Evolutionary conservation across 1,284 basidiomycete genomes (phyloP).

Genomic region (Sanghuangporus sanghuang): DNA sequence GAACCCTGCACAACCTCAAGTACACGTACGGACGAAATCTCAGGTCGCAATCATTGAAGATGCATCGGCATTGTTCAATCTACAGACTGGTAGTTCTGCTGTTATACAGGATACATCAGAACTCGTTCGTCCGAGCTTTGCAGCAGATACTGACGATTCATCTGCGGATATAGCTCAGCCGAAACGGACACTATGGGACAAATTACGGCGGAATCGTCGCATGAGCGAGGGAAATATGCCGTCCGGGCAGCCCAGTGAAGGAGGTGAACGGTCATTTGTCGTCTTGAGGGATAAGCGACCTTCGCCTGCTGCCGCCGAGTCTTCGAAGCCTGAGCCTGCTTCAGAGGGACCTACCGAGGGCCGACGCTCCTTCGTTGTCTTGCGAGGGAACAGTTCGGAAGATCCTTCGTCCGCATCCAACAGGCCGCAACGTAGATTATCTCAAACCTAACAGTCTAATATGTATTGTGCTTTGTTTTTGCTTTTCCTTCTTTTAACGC

Average conservation of each 20-base stretch:
- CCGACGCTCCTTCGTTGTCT: constrained; percentile 31
- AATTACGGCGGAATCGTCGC: constrained; percentile 51
- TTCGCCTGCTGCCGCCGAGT: neutral
- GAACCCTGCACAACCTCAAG: constrained; percentile 37
- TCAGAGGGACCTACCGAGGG: constrained; percentile 19
- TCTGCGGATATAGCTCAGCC: constrained; percentile 24
- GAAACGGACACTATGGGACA: constrained; percentile 64
- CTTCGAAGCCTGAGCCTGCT: neutral
- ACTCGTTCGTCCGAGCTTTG: constrained; percentile 9
- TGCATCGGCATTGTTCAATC: constrained; percentile 29
- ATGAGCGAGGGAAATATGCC: constrained; percentile 49
- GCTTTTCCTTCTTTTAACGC: neutral
- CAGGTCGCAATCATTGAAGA: constrained; percentile 76
- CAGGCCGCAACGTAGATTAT: constrained; percentile 7
- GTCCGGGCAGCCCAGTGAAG: constrained; percentile 25
- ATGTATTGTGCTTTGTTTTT: neutral
- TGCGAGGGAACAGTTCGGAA: constrained; percentile 25
- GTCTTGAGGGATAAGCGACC: constrained; percentile 53
- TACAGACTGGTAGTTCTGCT: constrained; percentile 15
- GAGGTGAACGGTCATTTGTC: constrained; percentile 57
- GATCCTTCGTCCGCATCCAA: constrained; percentile 18
- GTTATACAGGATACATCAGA: constrained; percentile 20
- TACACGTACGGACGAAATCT: constrained; percentile 66
- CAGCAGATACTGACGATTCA: constrained; percentile 22
- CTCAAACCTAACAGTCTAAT: constrained; percentile 7